phyloP scores from a whole-genome alignment of 1,139 yeast species.

The Magnusiomyces suaveolens region DNA sequence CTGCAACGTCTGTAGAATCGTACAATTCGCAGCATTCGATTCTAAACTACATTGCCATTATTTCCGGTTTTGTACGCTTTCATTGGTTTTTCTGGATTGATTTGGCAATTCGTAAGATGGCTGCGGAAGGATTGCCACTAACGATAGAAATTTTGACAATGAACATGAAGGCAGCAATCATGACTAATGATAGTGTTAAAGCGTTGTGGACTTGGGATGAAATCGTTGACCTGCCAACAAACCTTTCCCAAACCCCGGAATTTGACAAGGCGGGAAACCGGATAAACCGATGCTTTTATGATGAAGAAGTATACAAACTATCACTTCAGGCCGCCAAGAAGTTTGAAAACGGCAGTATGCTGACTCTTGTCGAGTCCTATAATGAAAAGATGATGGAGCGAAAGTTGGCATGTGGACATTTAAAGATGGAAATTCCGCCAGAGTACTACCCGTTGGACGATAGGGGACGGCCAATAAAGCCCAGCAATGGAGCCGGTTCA shows the following conservation, averaged over 20 bases:
- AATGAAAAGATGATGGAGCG: background rate
- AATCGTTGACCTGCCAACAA: conserved; percentile 11
- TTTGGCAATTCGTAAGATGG: conserved; percentile 19
- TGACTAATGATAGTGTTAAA: conserved; percentile 17
- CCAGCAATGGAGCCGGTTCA: background rate
- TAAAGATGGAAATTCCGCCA: conserved; percentile 2
- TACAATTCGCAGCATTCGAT: conserved; percentile 4
- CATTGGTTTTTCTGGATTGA: conserved; percentile 20
- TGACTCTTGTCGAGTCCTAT: conserved; percentile 7
- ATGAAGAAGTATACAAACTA: conserved; percentile 9
- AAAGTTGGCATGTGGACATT: background rate
- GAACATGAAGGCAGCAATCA: conserved; percentile 20
- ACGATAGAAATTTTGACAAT: conserved; percentile 19
- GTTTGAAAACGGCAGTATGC: conserved; percentile 3
- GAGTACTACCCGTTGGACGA: background rate
- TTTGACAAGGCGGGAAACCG: conserved; percentile 4
- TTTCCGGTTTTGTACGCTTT: conserved; percentile 21
- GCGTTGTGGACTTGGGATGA: conserved; percentile 22
- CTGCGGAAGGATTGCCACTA: conserved; percentile 14
- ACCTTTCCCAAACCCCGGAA: background rate
- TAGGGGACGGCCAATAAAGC: background rate
- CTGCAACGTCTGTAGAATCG: background rate
- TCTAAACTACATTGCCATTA: conserved; percentile 15
- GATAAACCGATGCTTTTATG: conserved; percentile 9
- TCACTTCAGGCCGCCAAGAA: conserved; percentile 9